Conservation (phyloP, 2,329 filamentous ascomycete genomes). For the Hirsutella minnesotensis region DNA sequence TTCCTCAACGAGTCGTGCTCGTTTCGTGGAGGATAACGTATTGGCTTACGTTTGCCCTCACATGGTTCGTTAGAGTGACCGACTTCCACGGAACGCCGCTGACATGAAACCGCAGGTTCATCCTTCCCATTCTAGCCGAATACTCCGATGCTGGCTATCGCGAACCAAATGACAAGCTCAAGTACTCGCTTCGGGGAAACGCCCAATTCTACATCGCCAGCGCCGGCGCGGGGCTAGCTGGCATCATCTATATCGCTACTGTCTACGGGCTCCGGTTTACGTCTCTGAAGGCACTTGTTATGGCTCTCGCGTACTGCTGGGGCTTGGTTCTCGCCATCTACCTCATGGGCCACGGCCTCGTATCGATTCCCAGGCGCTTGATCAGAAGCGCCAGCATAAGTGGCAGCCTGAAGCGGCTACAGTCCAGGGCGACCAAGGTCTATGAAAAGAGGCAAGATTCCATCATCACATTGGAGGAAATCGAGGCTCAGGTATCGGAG, state of each 20-base stretch:
- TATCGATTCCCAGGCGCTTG: constrained; percentile 74
- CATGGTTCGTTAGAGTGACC: constrained; percentile 50
- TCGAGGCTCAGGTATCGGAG: constrained; percentile 71
- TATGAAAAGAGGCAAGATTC: constrained; percentile 86
- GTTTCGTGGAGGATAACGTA: constrained; percentile 93
- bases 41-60: constrained; percentile 91
- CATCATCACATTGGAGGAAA: constrained; percentile 62
- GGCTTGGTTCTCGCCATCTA: constrained; percentile 87
- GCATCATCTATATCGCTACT: constrained; percentile 73
- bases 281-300: constrained; percentile 71
- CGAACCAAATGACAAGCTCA: constrained; percentile 66
- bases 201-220: constrained; percentile 79
- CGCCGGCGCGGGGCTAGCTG: constrained; percentile 56
- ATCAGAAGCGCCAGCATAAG: constrained; percentile 71
- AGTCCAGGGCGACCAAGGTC: constrained; percentile 65
- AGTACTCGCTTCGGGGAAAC: constrained; percentile 80
- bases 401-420: constrained; percentile 60
- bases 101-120: constrained; percentile 47
- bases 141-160: constrained; percentile 91
- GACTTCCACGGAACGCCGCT: background rate
- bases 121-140: constrained; percentile 85
- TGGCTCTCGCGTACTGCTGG: constrained; percentile 94
- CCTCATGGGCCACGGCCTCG: constrained; percentile 92
- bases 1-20: constrained; percentile 64
- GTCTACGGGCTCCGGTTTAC: constrained; percentile 61